Conservation (phyloP, 2,329 filamentous ascomycete genomes). For the Pseudocercospora fijiensis region DNA sequence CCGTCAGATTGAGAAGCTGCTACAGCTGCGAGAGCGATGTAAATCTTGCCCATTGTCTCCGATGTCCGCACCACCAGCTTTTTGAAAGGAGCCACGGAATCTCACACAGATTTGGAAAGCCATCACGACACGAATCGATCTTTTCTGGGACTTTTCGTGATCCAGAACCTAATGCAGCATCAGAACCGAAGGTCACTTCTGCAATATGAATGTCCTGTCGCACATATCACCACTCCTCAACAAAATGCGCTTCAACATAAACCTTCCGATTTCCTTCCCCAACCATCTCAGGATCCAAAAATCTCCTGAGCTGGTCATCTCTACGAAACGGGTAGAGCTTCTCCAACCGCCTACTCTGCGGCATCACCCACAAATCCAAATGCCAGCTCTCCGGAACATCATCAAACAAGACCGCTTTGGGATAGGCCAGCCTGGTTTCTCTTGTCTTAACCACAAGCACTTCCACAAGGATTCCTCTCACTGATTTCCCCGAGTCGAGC, state of each 20-base stretch:
- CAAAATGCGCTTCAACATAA: constrained; percentile 2
- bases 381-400: not conserved
- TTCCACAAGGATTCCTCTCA: not conserved
- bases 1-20: not conserved
- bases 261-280: not conserved
- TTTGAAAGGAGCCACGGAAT: no score
- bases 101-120: no score
- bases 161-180: no score
- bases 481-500: not conserved
- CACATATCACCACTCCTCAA: not conserved
- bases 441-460: not conserved
- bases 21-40: not conserved
- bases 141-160: no score
- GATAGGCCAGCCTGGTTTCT: no score
- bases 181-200: no score
- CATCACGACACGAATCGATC: no score
- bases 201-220: no score
- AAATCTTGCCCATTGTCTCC: not conserved
- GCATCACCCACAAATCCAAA: constrained; percentile 1
- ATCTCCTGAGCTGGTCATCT: not conserved
- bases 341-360: not conserved
- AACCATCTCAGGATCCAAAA: not conserved
- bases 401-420: not conserved
- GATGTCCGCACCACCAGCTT: no score
- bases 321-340: not conserved